Base-by-base conservation (phyloP, 78 protist genomes). In the Anaeramoeba ignava region DNA sequence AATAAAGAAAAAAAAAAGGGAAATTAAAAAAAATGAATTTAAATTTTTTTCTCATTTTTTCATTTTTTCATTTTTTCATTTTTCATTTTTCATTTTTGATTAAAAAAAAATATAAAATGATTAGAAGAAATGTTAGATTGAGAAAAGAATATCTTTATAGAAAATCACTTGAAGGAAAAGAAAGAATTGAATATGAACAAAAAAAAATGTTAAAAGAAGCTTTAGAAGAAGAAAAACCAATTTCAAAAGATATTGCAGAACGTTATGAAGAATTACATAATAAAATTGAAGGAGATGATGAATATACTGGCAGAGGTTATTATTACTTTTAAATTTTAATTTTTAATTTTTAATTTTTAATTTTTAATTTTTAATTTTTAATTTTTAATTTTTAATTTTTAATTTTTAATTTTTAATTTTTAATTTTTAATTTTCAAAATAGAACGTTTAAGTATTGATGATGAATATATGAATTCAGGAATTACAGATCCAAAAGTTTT, bases 401-500 rank as follows among this genome's bases (percentile, higher is more conserved):
- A n/a, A n/a, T 3, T 42, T 31, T 36, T 40, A n/a, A 42, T 81
- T 80, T 3, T 80, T 33, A 1, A 2, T 34, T 81, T 37, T 3
- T 3, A 2, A 27, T 23, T 81, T 81, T 81, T 3, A 3, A 81
- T 79, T 3, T 3, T 3, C 3, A 3, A 27, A 42, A 3, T 3
- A 40, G 3, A 27, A n/a, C 23, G 2, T 3, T 39, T 27, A 34
- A 79, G 78, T 33, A 78, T 94, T 38, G 99, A 98, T 79, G 98
- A 96, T 87, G 99, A 98, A 89, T 98, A 98, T 81, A 91, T 92
- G 0, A n/a, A 39, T 27, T 98, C 98, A 0, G 99, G 99, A 8
- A 81, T 91, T 33, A 2, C 3, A 17, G 99, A 98, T 12, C 99
- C 99, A 2, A 87, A 89, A 42, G 84, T 98, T 1, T 82, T 98